Base-by-base conservation (phyloP, 1,284 basidiomycete genomes). In the Ceratobasidium theobromae region DNA sequence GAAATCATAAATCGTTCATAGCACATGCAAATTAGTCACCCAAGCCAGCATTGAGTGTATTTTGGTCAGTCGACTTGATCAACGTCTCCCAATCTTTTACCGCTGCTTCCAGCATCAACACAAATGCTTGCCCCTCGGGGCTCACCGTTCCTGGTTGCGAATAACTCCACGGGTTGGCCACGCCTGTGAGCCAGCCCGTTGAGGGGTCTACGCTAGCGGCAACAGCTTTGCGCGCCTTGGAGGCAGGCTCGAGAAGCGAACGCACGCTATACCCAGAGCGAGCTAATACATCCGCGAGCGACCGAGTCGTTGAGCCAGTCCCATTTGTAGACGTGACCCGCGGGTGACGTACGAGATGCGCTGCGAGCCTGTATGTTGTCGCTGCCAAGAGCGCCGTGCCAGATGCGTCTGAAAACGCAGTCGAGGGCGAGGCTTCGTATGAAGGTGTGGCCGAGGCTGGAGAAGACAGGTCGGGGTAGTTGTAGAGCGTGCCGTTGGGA, bases 71-170 rank as follows among this genome's bases (percentile, higher is more conserved):
- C n/a, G 58, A 28, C 38, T 38, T 21, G 38, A 64, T 64, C 18
- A 51, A 12, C 21, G 58, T 33, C 23, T 51, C 62, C 69, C 69
- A 71, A 43, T 68, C 69, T 38, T 53, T 66, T 21, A 53, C 66
- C 16, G 70, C 69, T 9, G 69, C 68, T 21, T 71, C 58, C 35
- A 71, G 40, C 57, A 70, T 66, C 57, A 71, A 43, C 4, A 70
- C 69, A 35, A 70, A 72, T 9, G 60, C 66, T 53, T 72, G 70
- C 4, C 67, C 69, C 49, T 71, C 70, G 35, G 70, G 70, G 51
- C 69, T 70, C 18, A 66, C 21, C 14, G 30, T 40, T 3, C 70
- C 70, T 27, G 32, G 28, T 43, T 66, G 48, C 16, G 43, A 43
- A 52, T 66, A 71, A n/a, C 52, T 60, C 28, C 45, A 62, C 1